Base-by-base conservation (phyloP, 1,284 basidiomycete genomes). In the Malassezia sp. region DNA sequence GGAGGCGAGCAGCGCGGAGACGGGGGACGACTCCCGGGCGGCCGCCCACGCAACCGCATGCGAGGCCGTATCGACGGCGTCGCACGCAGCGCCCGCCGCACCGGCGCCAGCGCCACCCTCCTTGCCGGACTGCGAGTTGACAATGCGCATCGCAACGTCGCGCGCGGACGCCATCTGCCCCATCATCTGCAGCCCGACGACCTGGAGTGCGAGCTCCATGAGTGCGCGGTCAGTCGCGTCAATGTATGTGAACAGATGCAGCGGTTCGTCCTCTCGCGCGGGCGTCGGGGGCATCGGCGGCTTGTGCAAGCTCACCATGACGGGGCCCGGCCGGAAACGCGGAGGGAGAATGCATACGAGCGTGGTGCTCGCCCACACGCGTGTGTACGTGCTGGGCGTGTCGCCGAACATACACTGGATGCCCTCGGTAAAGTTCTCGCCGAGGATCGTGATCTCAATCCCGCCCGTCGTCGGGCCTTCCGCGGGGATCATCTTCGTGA, bases 131-230 rank as follows among this genome's bases (percentile, higher is more conserved):
- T 24, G 38, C 20, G 66, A 62, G 12, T 60, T 61, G 18, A 74
- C 71, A 32, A 74, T 71, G 12, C 71, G 63, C 63, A 74, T 71
- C 14, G 89, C 89, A 32, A 91, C 83, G 55, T 88, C 85, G 70
- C 85, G 82, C 3, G 88, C 85, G 48, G 89, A 85, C 60, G 91
- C 85, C 42, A 91, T 82, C 65, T 87, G 85, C 29, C 89, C 89
- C 0, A 87, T 93, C 85, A 93, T 90, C 74, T 91, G 89, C 54
- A 93, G 74, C 2, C 89, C 89, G 21, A 95, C 87, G 8, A 93
- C 87, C 67, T 91, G 87, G 6, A 95, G 74, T 38, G 89, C 89
- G 45, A 93, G 78, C 70, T 93, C 89, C 87, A 93, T 90, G 80
- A 95, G 74, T 12, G 84, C 81, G 43, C 85, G 76, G 63, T 93